phyloP scores from a whole-genome alignment of 2,329 filamentous ascomycete genomes.

The Bipolaris sorokiniana region DNA sequence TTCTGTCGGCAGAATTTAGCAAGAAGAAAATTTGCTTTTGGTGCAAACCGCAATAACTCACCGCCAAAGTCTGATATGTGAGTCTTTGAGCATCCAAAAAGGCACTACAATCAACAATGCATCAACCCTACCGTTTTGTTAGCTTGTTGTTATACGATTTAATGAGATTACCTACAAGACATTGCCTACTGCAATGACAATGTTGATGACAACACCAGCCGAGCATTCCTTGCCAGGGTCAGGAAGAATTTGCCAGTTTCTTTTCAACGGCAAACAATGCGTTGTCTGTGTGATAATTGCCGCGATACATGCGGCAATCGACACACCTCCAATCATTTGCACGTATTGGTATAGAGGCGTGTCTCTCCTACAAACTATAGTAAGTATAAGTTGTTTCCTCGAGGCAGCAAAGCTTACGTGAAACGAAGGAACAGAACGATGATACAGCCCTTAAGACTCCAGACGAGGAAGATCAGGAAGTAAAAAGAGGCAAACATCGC shows the following conservation, averaged over 20 bases:
- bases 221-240: conserved; percentile 1
- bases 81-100: conserved; percentile 5
- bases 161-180: background rate
- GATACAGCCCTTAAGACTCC: conserved; percentile 1
- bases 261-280: conserved; percentile 6
- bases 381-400: background rate
- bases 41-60: background rate
- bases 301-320: background rate
- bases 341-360: conserved; percentile 1
- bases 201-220: conserved; percentile 2
- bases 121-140: background rate
- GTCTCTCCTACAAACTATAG: background rate
- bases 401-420: background rate
- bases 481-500: conserved; percentile 1
- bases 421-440: background rate
- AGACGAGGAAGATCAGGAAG: conserved; percentile 1
- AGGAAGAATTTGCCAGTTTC: conserved; percentile 3
- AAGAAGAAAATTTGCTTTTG: background rate
- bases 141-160: fast-evolving
- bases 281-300: conserved; percentile 1
- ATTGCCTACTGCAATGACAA: conserved; percentile 5
- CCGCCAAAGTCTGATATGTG: conserved; percentile 4
- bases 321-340: background rate
- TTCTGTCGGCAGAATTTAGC: background rate
- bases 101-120: conserved; percentile 2